These are phyloP conservation scores for Phytopythium sindhum DNA, from an alignment of 352 stramenopile genomes.

Conservation along the genomic window DNA sequence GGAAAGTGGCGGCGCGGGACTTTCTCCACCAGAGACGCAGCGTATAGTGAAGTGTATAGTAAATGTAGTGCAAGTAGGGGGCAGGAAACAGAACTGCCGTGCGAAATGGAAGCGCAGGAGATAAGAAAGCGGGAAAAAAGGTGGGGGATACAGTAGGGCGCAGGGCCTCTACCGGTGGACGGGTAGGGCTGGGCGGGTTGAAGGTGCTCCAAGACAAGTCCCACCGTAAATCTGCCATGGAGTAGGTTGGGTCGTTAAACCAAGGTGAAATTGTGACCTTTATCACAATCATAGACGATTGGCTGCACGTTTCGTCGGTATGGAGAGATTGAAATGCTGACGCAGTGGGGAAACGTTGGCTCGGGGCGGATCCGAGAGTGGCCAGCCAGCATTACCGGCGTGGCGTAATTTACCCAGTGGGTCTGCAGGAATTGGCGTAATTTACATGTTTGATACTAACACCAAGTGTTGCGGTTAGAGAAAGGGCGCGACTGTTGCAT, in stretches of 20 bases:
- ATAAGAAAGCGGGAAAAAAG: neutral
- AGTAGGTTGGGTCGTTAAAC: neutral
- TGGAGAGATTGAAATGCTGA: neutral
- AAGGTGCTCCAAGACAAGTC: neutral
- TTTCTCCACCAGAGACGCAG: neutral
- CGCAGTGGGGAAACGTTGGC: too few species aligned
- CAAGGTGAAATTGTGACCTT: neutral
- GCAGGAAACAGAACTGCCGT: too few species aligned
- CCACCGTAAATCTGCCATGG: neutral
- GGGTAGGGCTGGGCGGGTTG: constrained; percentile 1
- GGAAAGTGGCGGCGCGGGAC: neutral
- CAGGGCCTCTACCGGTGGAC: neutral
- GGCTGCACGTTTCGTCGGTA: neutral
- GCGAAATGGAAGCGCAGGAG: too few species aligned
- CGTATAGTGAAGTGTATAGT: too few species aligned
- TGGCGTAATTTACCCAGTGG: neutral
- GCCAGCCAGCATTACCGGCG: neutral
- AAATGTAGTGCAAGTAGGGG: too few species aligned
- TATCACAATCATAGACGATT: too few species aligned
- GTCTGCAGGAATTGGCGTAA: neutral
- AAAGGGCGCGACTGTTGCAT: neutral
- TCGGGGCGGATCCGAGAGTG: neutral
- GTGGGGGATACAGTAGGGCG: neutral
- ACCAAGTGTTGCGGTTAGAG: neutral
- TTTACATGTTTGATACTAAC: neutral